Conservation (phyloP, 2,329 filamentous ascomycete genomes). For the Gliomastix tumulicola region DNA sequence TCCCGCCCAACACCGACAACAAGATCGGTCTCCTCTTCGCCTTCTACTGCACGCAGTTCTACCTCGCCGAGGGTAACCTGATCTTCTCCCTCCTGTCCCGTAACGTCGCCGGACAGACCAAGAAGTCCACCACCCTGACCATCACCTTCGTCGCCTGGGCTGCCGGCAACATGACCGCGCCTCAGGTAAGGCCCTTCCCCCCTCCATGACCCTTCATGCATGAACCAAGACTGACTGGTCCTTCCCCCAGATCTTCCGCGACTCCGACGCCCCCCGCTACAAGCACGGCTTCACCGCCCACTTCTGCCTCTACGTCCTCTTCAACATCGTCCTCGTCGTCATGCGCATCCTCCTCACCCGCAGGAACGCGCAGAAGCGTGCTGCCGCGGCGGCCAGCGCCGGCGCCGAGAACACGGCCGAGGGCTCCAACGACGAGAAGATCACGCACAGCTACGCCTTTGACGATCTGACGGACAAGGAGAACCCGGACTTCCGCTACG, state of each 20-base stretch:
- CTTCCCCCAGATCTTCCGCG: slow-evolving; percentile 22
- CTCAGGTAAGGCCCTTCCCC: slow-evolving; percentile 32
- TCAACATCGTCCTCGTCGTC: slow-evolving; percentile 17
- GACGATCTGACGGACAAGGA: slow-evolving; percentile 57
- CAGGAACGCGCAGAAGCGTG: slow-evolving; percentile 10
- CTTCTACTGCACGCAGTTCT: slow-evolving; percentile 37
- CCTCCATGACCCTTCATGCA: slow-evolving; percentile 29
- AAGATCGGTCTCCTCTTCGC: slow-evolving; percentile 26
- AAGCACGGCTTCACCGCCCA: slow-evolving; percentile 23
- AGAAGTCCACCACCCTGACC: slow-evolving; percentile 31
- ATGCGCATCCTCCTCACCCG: slow-evolving; percentile 14
- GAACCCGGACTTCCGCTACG: slow-evolving; percentile 54
- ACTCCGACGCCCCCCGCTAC: slow-evolving; percentile 24
- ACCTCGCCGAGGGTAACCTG: slow-evolving; percentile 30
- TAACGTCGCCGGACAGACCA: slow-evolving; percentile 34
- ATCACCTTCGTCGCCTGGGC: slow-evolving; percentile 33
- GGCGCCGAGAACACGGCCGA: too few relatives aligned
- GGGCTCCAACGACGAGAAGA: too few relatives aligned
- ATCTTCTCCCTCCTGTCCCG: slow-evolving; percentile 30
- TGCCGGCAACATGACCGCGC: slow-evolving; percentile 32
- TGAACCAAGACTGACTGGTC: slow-evolving; percentile 34
- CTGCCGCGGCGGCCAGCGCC: too few relatives aligned
- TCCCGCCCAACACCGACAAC: slow-evolving; percentile 17
- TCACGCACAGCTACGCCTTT: too few relatives aligned
- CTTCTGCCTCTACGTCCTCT: slow-evolving; percentile 24